These are phyloP conservation scores for Mesotaenium endlicherianum DNA, from an alignment of 139 green algal genomes.

Conservation along the genomic window DNA sequence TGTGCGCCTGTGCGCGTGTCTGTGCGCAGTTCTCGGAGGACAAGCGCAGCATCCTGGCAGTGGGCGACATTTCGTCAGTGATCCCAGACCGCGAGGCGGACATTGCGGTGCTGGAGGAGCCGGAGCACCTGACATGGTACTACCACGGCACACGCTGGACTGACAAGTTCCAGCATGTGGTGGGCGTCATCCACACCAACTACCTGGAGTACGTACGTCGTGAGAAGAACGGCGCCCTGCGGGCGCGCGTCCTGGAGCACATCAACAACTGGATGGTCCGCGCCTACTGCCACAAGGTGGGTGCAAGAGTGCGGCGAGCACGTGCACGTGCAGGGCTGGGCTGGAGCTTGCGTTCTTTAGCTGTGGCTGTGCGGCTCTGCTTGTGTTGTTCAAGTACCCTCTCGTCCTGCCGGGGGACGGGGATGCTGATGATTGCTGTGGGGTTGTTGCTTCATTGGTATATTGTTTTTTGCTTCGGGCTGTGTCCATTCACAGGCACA, in stretches of 20 bases:
- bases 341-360: too few relatives aligned
- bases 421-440: too few relatives aligned
- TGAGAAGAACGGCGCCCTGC: constrained; percentile 74
- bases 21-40: constrained; percentile 75
- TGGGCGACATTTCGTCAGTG: constrained; percentile 92
- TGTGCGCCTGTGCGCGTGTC: neutral
- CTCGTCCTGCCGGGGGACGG: too few relatives aligned
- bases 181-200: constrained; percentile 97
- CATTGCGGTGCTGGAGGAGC: constrained; percentile 97
- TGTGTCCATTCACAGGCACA: too few relatives aligned
- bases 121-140: constrained; percentile 99
- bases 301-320: too few relatives aligned
- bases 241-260: constrained; percentile 65
- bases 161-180: constrained; percentile 96
- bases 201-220: constrained; percentile 95
- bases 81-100: constrained; percentile 90
- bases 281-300: constrained; percentile 89
- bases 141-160: constrained; percentile 95
- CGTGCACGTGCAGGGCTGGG: too few relatives aligned
- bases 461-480: too few relatives aligned
- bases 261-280: constrained; percentile 82
- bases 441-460: too few relatives aligned
- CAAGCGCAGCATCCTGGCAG: constrained; percentile 90
- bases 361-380: too few relatives aligned
- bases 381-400: too few relatives aligned